Evolutionary conservation across 2,329 filamentous ascomycete species (phyloP), one percentile per base, ranked within the genome.

Genomic region (Diplocarpon rosae): DNA sequence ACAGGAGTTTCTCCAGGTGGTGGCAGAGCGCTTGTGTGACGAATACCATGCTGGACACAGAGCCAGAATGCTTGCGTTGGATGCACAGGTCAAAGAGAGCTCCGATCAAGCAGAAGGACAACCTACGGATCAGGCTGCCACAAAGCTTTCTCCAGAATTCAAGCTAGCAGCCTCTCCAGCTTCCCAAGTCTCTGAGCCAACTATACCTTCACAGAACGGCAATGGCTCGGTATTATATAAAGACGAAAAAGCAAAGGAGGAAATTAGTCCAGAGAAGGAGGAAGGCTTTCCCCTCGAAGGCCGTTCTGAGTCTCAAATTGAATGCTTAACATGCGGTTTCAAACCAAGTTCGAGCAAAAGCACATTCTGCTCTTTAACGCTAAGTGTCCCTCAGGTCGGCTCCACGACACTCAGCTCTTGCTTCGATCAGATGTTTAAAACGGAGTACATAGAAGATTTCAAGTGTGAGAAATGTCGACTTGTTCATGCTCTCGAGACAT

Each of bases 381-480:
- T 98, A 42, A 87, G 88, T 57, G 92, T 98, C 3, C 92, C 92
- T 0, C 85, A 92, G 61, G 76, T 81, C 50, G 79, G 73, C 40
- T 83, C 85, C 2, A 89, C 89, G 0, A 83, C 86, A 0, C 72
- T 98, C 13, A 88, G 83, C 59, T 73, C 80, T 8, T 98, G 92
- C 63, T 92, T 98, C 56, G 92, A 98, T 58, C 85, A 85, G 33
- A 82, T 95, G 64, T 81, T 98, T 54, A 95, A 95, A 65, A 87
- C 86, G 0, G 92, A 98, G 63, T 83, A 88, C 61, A 95, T 98
- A 53, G 90, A 96, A 51, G 92, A 95, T 62, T 98, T 93, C 70
- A 89, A 85, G 55, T 98, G 92, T 66, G 92, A 95, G 57, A 85
- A 80, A 65, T 98, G 92, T 60, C 79, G 88, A 16, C 71, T 98